Conservation (phyloP, 371 early-diverging fungal genomes). For the Mortierella sp. region DNA sequence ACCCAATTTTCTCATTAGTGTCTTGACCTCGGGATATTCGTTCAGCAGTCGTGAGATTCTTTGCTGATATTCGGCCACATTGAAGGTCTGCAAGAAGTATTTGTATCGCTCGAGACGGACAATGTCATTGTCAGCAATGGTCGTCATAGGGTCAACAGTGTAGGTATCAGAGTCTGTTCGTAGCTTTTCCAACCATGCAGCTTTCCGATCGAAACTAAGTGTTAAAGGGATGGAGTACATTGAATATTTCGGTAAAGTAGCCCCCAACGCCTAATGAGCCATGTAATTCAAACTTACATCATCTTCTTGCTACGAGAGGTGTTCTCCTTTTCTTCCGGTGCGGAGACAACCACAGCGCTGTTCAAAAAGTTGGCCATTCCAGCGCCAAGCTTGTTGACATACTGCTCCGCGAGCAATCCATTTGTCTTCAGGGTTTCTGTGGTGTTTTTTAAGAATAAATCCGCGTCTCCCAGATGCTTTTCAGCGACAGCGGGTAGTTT, state of each 20-base stretch:
- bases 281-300: constrained; percentile 47
- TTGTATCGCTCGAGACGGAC: constrained; percentile 47
- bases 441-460: constrained; percentile 43
- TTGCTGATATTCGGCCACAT: constrained; percentile 52
- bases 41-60: constrained; percentile 37
- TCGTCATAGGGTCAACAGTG: constrained; percentile 48
- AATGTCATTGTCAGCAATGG: constrained; percentile 48
- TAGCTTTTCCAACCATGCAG: constrained; percentile 43
- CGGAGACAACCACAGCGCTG: constrained; percentile 42
- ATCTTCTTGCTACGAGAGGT: constrained; percentile 38
- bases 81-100: constrained; percentile 47
- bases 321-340: constrained; percentile 33
- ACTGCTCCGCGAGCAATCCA: constrained; percentile 50
- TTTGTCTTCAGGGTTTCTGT: constrained; percentile 46
- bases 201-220: constrained; percentile 50
- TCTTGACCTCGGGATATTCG: constrained; percentile 51
- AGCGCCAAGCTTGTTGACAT: constrained; percentile 50
- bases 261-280: too few relatives aligned
- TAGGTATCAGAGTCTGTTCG: constrained; percentile 48
- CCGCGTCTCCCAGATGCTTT: constrained; percentile 47
- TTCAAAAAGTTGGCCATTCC: constrained; percentile 52
- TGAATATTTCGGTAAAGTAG: too few relatives aligned
- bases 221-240: too few relatives aligned
- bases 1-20: constrained; percentile 49
- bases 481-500: constrained; percentile 43